Evolutionary conservation across 768 basidiomycete species (phyloP).

Genomic region (Russula foetens): DNA sequence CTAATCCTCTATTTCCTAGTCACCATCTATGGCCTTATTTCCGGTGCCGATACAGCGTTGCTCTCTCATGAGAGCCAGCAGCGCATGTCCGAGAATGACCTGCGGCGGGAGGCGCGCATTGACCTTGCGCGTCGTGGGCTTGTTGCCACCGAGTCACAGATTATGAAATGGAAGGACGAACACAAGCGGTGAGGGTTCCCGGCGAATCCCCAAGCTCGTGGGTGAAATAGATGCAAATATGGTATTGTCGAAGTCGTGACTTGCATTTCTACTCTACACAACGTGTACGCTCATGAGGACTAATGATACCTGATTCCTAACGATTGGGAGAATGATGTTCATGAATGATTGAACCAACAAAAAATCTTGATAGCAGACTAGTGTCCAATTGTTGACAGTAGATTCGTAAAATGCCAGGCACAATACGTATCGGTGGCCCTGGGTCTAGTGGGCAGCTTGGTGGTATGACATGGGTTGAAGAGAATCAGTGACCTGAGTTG

Average conservation of each 20-base stretch:
- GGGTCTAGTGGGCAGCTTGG: constrained; percentile 19
- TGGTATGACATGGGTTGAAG: constrained; percentile 5
- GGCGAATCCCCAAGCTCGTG: background rate
- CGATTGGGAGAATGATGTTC: background rate
- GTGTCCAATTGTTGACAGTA: background rate
- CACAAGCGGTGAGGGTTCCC: background rate
- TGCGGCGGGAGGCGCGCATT: constrained; percentile 65
- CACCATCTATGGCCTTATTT: constrained; percentile 58
- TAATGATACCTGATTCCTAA: constrained; percentile 6
- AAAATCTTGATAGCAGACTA: background rate
- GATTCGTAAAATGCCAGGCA: background rate
- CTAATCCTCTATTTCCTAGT: constrained; percentile 33
- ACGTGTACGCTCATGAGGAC: constrained; percentile 1
- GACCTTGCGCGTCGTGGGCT: constrained; percentile 69
- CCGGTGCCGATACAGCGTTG: constrained; percentile 71
- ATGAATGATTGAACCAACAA: constrained; percentile 9
- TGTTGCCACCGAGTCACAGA: constrained; percentile 77
- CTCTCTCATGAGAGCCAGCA: constrained; percentile 59
- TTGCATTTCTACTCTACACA: constrained; percentile 17
- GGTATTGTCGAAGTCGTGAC: constrained; percentile 1
- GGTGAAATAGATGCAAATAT: constrained; percentile 14
- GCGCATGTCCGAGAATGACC: constrained; percentile 55
- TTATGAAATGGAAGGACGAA: constrained; percentile 65
- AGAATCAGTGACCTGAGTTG: constrained; percentile 16
- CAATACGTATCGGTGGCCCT: background rate